Conservation (phyloP, 495 filamentous ascomycete genomes). For the Ramalina intermedia region DNA sequence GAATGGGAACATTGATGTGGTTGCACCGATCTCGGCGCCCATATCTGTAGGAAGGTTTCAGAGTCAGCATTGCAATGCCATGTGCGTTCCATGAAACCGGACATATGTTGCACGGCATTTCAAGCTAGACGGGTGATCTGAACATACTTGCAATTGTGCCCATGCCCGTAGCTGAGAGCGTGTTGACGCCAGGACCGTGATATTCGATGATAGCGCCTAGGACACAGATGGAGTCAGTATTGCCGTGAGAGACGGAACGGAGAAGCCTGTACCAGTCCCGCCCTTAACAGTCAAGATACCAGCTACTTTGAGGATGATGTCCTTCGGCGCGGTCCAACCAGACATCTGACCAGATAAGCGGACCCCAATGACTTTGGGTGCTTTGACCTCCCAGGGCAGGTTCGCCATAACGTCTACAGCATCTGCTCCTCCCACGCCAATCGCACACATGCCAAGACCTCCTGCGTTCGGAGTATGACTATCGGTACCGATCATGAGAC, state of each 20-base stretch:
- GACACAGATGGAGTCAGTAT: too few relatives aligned
- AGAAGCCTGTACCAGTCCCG: slow-evolving; percentile 51
- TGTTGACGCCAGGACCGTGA: slow-evolving; percentile 70
- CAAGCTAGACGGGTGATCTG: not conserved
- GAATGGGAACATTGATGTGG: slow-evolving; percentile 97
- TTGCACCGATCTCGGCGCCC: slow-evolving; percentile 84
- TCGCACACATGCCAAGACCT: slow-evolving; percentile 89
- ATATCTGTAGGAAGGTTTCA: too few relatives aligned
- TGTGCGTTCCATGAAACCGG: too few relatives aligned
- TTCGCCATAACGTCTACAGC: slow-evolving; percentile 98
- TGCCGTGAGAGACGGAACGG: too few relatives aligned
- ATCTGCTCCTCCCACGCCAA: slow-evolving; percentile 97
- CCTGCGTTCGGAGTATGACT: slow-evolving; percentile 97
- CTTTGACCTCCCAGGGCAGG: slow-evolving; percentile 96
- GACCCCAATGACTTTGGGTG: slow-evolving; percentile 93
- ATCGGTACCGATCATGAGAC: slow-evolving; percentile 95
- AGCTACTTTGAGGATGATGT: slow-evolving; percentile 96
- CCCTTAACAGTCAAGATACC: slow-evolving; percentile 96
- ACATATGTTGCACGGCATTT: not conserved
- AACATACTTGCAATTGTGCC: slow-evolving; percentile 17
- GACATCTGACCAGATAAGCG: slow-evolving; percentile 78
- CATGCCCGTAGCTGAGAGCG: slow-evolving; percentile 54
- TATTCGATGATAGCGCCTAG: slow-evolving; percentile 80
- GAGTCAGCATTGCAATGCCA: too few relatives aligned
- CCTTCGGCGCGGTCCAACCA: slow-evolving; percentile 93